Evolutionary conservation across 1,284 basidiomycete species (phyloP).

Genomic region (Irpex sp.): DNA sequence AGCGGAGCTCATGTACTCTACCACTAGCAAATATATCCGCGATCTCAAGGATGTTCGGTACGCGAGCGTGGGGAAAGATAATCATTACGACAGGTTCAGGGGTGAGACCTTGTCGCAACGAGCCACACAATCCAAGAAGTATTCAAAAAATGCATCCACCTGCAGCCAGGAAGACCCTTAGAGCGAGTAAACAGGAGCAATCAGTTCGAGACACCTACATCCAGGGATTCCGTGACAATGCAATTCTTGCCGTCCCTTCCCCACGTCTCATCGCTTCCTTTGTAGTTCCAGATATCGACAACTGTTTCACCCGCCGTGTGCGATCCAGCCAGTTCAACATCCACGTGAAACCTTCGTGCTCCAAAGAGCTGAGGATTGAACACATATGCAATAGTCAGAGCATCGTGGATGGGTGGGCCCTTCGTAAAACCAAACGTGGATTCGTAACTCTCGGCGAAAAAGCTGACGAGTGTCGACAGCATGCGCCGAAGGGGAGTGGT

Average conservation of each 20-base stretch:
- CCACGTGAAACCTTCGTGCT: slow-evolving; percentile 62
- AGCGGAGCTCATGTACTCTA: not conserved
- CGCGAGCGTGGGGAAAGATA: not conserved
- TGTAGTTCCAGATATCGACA: slow-evolving; percentile 70
- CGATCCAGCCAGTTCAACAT: slow-evolving; percentile 65
- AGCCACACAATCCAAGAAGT: slow-evolving; percentile 58
- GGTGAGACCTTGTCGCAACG: slow-evolving; percentile 58
- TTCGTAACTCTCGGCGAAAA: slow-evolving; percentile 68
- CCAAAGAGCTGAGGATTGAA: slow-evolving; percentile 61
- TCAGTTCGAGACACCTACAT: slow-evolving; percentile 42
- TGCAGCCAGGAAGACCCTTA: slow-evolving; percentile 22
- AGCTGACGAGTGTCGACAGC: slow-evolving; percentile 68
- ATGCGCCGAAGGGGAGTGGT: slow-evolving; percentile 63
- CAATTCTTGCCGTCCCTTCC: slow-evolving; percentile 71
- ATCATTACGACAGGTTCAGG: slow-evolving; percentile 34
- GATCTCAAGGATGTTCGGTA: too few relatives aligned
- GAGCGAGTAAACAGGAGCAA: not conserved
- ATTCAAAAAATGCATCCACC: slow-evolving; percentile 62
- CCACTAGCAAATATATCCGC: too few relatives aligned
- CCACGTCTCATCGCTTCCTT: slow-evolving; percentile 56
- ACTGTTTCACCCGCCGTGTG: slow-evolving; percentile 73
- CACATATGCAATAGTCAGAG: slow-evolving; percentile 74
- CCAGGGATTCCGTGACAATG: slow-evolving; percentile 57
- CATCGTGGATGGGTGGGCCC: slow-evolving; percentile 82
- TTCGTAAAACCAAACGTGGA: slow-evolving; percentile 68